Base-by-base conservation (phyloP, 2,329 filamentous ascomycete genomes). In the Ophidiomyces ophidiicola region DNA sequence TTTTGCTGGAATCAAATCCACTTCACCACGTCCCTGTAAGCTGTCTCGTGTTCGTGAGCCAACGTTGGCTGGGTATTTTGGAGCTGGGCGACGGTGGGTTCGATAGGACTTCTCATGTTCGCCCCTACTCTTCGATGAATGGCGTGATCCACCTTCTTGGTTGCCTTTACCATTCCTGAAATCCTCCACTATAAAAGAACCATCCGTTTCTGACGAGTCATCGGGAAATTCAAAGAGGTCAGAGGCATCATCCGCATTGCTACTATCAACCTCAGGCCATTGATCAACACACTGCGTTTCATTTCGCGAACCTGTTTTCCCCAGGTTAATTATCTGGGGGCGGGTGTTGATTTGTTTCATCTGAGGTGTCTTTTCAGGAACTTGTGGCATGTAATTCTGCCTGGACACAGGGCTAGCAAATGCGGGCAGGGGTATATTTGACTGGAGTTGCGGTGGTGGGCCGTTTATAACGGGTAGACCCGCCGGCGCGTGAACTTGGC, bases 191-290 rank as follows among this genome's bases (percentile, higher is more conserved):
- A 42, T 31, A 12, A 36, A 41, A 2, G 48, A 50, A 19, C 50
- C 48, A 7, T 57, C 57, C 5, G 52, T 55, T 2, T 46, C 48
- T 5, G 54, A 56, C 25, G 47, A 54, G 5, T 49, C 43, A 4
- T 51, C 45, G 3, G 52, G 52, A 6, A 43, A 25, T 14, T 57
- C 56, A 26, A 53, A 53, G 5, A 53, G 37, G 25, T 47, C 41
- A 1, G 53, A 55, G 12, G 55, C 52, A 12, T 55, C 53, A 19
- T 57, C 53, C n/a, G 48, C 53, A 17, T 50, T 44, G 26, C 53
- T 57, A 39, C 46, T 50, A 2, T 42, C 46, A 12, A 46, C 46
- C 4, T 48, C 48, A 26, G 42, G 36, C 46, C 39, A 52, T 20
- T 32, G 36, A n/a, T 46, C 31, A 19, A 39, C 33, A 8, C 33